Percentiles rank a stretch among this genome's conserved stretches.
Evolutionary conservation across 2,329 filamentous ascomycete genomes (phyloP).

Genomic region (Xylariaceae sp.): DNA sequence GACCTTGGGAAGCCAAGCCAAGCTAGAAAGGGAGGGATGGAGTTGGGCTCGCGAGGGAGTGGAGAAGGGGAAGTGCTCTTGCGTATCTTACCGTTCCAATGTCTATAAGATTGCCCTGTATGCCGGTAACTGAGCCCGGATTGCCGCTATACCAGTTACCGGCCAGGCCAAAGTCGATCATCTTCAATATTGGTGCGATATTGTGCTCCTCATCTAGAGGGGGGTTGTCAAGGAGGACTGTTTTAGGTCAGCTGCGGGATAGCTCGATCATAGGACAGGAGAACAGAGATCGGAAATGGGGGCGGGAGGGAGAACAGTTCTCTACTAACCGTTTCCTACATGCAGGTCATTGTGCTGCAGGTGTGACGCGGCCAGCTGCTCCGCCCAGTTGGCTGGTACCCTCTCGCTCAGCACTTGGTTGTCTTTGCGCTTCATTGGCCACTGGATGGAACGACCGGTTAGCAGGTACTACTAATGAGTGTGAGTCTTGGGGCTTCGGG

Average conservation of each 20-base stretch:
- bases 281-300: too few relatives aligned
- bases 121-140: not conserved
- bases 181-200: not conserved
- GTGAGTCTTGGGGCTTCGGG: too few relatives aligned
- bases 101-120: not conserved
- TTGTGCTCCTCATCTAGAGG: not conserved
- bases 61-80: not conserved
- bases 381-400: too few relatives aligned
- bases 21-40: not conserved
- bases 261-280: too few relatives aligned
- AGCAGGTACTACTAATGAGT: too few relatives aligned
- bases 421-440: too few relatives aligned
- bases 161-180: not conserved
- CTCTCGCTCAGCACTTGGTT: too few relatives aligned
- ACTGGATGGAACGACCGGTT: too few relatives aligned
- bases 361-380: too few relatives aligned
- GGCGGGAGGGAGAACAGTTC: too few relatives aligned
- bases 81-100: not conserved
- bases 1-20: not conserved
- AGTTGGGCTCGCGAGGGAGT: not conserved
- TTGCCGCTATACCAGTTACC: not conserved
- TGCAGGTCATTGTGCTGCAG: not conserved
- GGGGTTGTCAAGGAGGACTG: not conserved
- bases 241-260: not conserved
- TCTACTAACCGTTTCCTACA: not conserved